Percentiles rank a stretch among this genome's conserved stretches.
phyloP scores from a whole-genome alignment of 306 rosid species.

The Rosa lucieae region DNA sequence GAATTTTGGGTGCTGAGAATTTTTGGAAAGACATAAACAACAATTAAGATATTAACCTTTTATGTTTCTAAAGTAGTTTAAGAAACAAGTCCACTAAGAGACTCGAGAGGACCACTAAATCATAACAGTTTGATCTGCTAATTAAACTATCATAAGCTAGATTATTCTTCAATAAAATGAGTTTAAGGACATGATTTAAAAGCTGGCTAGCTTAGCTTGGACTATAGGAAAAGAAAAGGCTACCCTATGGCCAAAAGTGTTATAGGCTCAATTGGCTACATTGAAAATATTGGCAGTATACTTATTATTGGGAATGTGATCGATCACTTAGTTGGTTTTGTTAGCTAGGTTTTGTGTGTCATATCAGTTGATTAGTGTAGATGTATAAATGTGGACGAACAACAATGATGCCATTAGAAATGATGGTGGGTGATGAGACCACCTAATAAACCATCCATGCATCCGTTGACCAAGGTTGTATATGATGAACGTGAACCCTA shows the following conservation, averaged over 20 bases:
- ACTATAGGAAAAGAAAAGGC: conserved; percentile 70
- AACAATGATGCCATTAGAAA: conserved; percentile 39
- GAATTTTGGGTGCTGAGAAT: conserved; percentile 25
- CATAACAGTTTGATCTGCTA: conserved; percentile 69
- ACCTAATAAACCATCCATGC: conserved; percentile 36
- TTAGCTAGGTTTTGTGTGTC: not conserved
- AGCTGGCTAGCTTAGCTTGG: conserved; percentile 40
- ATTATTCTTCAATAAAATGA: conserved; percentile 42
- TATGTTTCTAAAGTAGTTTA: not conserved
- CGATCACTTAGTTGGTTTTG: not conserved
- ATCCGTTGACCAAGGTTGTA: conserved; percentile 34
- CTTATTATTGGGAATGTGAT: not conserved
- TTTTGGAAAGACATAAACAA: conserved; percentile 19
- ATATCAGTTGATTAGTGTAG: not conserved
- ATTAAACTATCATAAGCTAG: conserved; percentile 48
- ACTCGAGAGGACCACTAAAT: conserved; percentile 66
- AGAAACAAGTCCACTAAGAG: conserved; percentile 12
- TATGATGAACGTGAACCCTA: conserved; percentile 28
- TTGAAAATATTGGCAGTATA: conserved; percentile 17
- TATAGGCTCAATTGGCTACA: conserved; percentile 51
- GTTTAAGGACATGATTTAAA: conserved; percentile 28
- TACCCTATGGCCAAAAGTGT: conserved; percentile 52
- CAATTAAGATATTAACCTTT: not conserved
- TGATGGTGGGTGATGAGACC: conserved; percentile 56
- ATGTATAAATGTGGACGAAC: conserved; percentile 1